Base-by-base conservation (phyloP, 2,329 filamentous ascomycete genomes). In the Colletotrichum sp. region DNA sequence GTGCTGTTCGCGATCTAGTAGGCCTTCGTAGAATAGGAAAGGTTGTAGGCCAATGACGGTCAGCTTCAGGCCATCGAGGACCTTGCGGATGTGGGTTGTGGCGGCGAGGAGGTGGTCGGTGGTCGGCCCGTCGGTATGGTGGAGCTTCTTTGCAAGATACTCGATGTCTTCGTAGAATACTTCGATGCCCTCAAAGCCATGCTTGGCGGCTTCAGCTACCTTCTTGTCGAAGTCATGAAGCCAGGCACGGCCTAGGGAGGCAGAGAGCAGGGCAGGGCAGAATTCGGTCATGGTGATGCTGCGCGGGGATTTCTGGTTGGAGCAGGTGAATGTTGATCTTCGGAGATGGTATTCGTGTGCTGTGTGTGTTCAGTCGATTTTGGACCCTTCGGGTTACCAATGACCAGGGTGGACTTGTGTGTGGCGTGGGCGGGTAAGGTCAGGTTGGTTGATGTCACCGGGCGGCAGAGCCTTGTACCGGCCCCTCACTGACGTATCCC, bases 81-180 rank as follows among this genome's bases (percentile, higher is more conserved):
- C 87, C 0, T 84, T 80, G 21, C 87, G 87, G 72, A 94, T 89
- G 63, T 88, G 84, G 3, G 83, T 81, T 21, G 94, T 93, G 2
- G 93, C 93, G 8, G 85, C 80, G n/a, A 94, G 79, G 38, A 92
- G 87, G 77, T 87, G 87, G 12, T 83, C 79, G 15, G 72, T 67
- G 15, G 79, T 76, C 4, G 82, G 84, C 16, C 38, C 38, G 28
- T 58, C 38, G 32, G 85, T 80, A 52, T 87, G 86, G 5, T 86
- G 81, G 2, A 88, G 82, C 1, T 86, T 82, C 79, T 77, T 78
- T 32, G 93, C 91, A 13, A 93, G 80, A 78, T 92, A 91, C 71
- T 91, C 86, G 4, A 96, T 88, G 82, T 96, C 94, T 82, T 96
- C 94, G 82, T 93, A 92, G 86, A 95, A 96, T 18, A 96, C 87